phyloP scores from a whole-genome alignment of 306 rosid genomes.

The Pterocarpus macrocarpus region DNA sequence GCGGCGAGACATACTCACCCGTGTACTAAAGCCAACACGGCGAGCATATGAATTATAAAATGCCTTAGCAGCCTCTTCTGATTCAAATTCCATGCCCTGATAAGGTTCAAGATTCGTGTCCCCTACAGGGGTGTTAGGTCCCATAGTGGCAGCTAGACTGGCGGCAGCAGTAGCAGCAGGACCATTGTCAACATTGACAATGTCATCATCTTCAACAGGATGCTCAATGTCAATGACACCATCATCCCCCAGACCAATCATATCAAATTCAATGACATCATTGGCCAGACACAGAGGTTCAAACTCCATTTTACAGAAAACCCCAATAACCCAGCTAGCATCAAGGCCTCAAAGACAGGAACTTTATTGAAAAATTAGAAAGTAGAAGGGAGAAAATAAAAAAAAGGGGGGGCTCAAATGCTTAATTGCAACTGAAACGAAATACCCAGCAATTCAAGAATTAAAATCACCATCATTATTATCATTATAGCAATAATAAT shows the following conservation, averaged over 20 bases:
- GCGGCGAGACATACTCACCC: constrained; percentile 66
- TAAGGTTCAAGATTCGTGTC: constrained; percentile 56
- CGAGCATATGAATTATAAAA: constrained; percentile 66
- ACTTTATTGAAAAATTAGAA: constrained; percentile 11
- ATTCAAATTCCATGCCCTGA: constrained; percentile 64
- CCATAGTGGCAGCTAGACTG: neutral
- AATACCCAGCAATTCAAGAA: neutral
- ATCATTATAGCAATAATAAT: neutral
- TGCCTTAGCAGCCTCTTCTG: constrained; percentile 72
- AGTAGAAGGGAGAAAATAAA: neutral
- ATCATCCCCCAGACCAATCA: constrained; percentile 59
- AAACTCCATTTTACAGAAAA: constrained; percentile 55
- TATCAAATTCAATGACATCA: constrained; percentile 59
- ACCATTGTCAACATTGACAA: constrained; percentile 40
- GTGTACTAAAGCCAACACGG: constrained; percentile 61
- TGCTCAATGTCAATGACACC: constrained; percentile 53
- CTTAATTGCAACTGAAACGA: neutral
- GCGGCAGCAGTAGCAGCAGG: neutral
- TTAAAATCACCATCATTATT: neutral
- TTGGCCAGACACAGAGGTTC: constrained; percentile 53
- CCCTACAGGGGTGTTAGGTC: constrained; percentile 45
- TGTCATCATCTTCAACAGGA: constrained; percentile 48
- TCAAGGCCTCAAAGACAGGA: constrained; percentile 30
- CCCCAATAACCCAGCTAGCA: constrained; percentile 32
- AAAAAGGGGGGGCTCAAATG: constrained; percentile 18